Evolutionary conservation across 352 stramenopile species (phyloP), one percentile per base, ranked within the genome.

Genomic region (Phytophthora tubulina): DNA sequence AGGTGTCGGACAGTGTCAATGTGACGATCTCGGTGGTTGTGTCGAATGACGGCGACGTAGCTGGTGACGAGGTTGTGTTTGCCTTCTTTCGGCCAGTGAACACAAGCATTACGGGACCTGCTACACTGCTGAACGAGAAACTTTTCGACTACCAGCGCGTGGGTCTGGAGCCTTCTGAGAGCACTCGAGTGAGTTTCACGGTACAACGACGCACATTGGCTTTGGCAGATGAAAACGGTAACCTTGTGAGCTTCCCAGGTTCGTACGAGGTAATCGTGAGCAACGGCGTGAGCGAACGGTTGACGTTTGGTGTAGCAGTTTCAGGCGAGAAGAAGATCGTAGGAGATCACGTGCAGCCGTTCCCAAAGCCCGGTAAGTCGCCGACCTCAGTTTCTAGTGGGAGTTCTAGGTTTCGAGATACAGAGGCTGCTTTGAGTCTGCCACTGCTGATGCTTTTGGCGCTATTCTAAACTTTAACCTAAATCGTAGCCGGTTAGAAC

Each of bases 191-290:
- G 31, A 67, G 51, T n/a, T 79, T 93, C 44, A 57, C 58, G 0
- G 54, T 93, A 6, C 54, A 56, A 3, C 73, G 75, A 36, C 59
- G 62, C 36, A 80, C 70, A 14, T 61, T 93, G 15, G 80, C 71
- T 27, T 66, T 93, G 35, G 58, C 75, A 27, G 81, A 90, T 31
- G 75, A 81, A 42, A 58, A 49, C 1, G 85, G 85, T 4, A 76
- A 91, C 17, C 63, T 81, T 38, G 70, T 74, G 13, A 70, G 75
- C 36, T 86, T 80, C 59, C 79, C 84, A 0, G 85, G 85, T 4
- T 90, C 81, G 45, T 93, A 93, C 57, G 85, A 93, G 50, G 46
- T 92, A 33, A 72, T 93, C 17, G 63, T 93, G 36, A 86, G 79
- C 21, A 91, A 93, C 63, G 83, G 85, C 8, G 82, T 86, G 49